Evolutionary conservation across 225 moss, liverwort and hornwort genomes (phyloP), one percentile per base, ranked within the genome.

Genomic region (Antitrichia curtipendula): DNA sequence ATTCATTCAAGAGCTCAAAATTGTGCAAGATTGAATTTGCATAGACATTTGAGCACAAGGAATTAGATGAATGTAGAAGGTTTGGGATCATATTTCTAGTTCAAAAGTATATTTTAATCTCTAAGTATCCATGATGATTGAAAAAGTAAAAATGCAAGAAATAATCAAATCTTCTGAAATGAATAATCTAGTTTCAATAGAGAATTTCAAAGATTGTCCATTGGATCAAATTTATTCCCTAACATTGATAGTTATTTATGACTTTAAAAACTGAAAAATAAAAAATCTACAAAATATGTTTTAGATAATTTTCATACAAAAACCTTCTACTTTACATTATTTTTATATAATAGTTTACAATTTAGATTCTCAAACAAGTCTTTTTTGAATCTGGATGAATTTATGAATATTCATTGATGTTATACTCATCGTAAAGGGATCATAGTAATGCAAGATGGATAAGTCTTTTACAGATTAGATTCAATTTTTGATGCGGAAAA

Each of bases 201-300:
- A 24, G 3, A 68, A 10, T 38, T 40, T 40, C 12, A 24, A 69
- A 24, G 15, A n/a, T n/a, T 66, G 21, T 4, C 2, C 0, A n/a
- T 69, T 41, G 25, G 25, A 8, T 41, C 3, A 41, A 70, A 41
- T 70, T 25, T 70, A 8, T 70, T 25, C 7, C 4, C 0, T 40
- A 3, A 4, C 2, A 14, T 0, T 25, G 0, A 15, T 15, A 70
- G 41, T 14, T 8, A 8, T 70, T 25, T 25, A 25, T 27, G 12
- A n/a, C 22, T 66, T 38, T 66, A 32, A 16, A 32, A 62, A 32
- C 4, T 16, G 16, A 29, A 61, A 13, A 25, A 21, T 1, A 58
- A 10, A 19, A 65, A 65, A 12, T 12, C 12, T 66, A 12, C 7
- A 66, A 66, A n/a, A 68, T 38, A n/a, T 38, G 0, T 66, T 66